Conservation (phyloP, 2,329 filamentous ascomycete genomes). For the Drechslerella stenobrocha region DNA sequence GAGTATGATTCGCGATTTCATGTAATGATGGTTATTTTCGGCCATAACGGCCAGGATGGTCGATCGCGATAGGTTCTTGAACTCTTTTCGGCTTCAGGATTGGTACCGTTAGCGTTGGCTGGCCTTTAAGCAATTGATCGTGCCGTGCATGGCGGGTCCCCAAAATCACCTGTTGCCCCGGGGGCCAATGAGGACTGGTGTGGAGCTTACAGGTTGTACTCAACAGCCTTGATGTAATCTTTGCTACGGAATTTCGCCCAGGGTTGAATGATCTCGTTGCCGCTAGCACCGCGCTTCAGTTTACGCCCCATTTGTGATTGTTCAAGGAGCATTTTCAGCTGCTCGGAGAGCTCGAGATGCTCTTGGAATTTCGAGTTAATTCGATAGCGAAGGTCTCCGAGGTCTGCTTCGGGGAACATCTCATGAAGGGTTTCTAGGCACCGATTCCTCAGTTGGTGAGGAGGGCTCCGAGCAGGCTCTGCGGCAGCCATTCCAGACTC, state of each 20-base stretch:
- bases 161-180: too few species aligned
- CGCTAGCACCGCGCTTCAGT: constrained; percentile 56
- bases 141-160: too few species aligned
- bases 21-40: constrained; percentile 78
- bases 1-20: constrained; percentile 70
- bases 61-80: constrained; percentile 32
- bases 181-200: too few species aligned
- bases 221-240: constrained; percentile 70
- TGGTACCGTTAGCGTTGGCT: neutral
- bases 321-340: constrained; percentile 71
- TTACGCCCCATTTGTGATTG: constrained; percentile 58
- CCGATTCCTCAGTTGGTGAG: constrained; percentile 11
- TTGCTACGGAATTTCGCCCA: constrained; percentile 68
- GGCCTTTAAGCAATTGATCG: neutral
- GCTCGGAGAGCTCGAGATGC: constrained; percentile 71
- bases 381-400: constrained; percentile 75
- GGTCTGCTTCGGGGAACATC: constrained; percentile 57
- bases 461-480: constrained; percentile 1
- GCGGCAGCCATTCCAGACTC: constrained; percentile 13
- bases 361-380: constrained; percentile 76
- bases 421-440: constrained; percentile 42
- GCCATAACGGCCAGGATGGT: constrained; percentile 77
- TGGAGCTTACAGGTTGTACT: constrained; percentile 62
- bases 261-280: constrained; percentile 58
- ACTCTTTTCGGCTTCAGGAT: constrained; percentile 26